phyloP scores from a whole-genome alignment of 257 asterid genomes.

The Thymus quinquecostatus region DNA sequence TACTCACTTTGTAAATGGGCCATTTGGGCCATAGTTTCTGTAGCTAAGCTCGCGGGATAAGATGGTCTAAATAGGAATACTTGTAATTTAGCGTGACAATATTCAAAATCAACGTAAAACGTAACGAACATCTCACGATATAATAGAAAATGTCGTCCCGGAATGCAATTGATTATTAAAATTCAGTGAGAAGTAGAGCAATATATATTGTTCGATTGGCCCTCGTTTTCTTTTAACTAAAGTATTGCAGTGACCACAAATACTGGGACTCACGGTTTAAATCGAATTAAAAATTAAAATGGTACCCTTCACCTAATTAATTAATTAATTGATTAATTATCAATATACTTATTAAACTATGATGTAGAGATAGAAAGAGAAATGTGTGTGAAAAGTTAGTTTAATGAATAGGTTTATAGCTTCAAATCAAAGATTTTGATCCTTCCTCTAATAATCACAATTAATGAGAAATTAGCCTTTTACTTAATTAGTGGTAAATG shows the following conservation, averaged over 20 bases:
- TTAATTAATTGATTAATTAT: slow-evolving; percentile 2
- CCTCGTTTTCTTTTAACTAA: not conserved
- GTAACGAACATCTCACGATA: too few species aligned
- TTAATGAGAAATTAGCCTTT: not conserved
- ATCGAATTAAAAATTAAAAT: slow-evolving; percentile 20
- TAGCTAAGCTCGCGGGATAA: too few species aligned
- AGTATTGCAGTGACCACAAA: not conserved
- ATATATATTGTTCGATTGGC: too few species aligned
- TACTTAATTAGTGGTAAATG: not conserved
- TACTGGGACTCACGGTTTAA: slow-evolving; percentile 4
- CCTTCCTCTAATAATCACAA: slow-evolving; percentile 38
- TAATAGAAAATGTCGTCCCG: too few species aligned
- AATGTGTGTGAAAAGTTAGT: slow-evolving; percentile 33
- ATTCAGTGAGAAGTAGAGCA: not conserved
- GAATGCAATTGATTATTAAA: too few species aligned
- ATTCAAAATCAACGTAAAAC: too few species aligned
- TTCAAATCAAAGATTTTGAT: slow-evolving; percentile 48
- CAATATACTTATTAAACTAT: slow-evolving; percentile 33
- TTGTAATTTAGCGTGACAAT: too few species aligned
- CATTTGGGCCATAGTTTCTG: too few species aligned
- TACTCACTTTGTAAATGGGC: too few species aligned
- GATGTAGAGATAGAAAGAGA: slow-evolving; percentile 35
- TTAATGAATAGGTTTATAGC: slow-evolving; percentile 45
- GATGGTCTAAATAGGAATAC: too few species aligned
- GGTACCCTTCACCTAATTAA: slow-evolving; percentile 31